Conservation (phyloP, 805 yeast genomes). For the Metschnikowia noctiluminum region DNA sequence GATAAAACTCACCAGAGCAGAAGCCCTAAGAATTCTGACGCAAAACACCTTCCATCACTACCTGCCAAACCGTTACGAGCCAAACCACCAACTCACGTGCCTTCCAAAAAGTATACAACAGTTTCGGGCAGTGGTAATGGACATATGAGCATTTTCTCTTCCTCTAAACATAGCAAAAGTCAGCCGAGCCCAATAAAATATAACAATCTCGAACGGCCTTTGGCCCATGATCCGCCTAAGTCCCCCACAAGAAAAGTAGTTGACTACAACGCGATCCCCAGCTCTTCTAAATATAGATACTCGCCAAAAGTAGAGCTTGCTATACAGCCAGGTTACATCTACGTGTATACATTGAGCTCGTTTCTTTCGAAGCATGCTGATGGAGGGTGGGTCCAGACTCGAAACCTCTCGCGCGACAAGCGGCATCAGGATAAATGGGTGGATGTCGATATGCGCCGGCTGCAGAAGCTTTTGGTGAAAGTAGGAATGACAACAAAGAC, state of each 20-base stretch:
- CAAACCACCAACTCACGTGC: background rate
- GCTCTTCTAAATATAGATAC: conserved; percentile 7
- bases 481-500: conserved; percentile 53
- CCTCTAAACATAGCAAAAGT: background rate
- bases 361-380: conserved; percentile 28
- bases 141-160: background rate
- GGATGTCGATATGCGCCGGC: conserved; percentile 34
- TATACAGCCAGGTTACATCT: conserved; percentile 40
- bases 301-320: conserved; percentile 9
- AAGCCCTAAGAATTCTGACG: background rate
- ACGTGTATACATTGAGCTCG: conserved; percentile 46
- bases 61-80: conserved; percentile 1
- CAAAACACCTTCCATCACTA: background rate
- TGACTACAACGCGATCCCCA: conserved; percentile 4
- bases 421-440: conserved; percentile 25
- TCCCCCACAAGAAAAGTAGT: background rate
- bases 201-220: conserved; percentile 6
- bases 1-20: background rate
- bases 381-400: conserved; percentile 37
- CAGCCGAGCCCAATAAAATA: conserved; percentile 4
- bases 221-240: background rate
- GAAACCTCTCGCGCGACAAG: conserved; percentile 22
- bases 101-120: conserved; percentile 7
- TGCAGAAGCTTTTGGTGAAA: conserved; percentile 42
- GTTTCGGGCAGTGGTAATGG: background rate